Evolutionary conservation across 176 grass and related monocot species (phyloP), one percentile per base, ranked within the genome.

Genomic region (Calamus simplicifolius): DNA sequence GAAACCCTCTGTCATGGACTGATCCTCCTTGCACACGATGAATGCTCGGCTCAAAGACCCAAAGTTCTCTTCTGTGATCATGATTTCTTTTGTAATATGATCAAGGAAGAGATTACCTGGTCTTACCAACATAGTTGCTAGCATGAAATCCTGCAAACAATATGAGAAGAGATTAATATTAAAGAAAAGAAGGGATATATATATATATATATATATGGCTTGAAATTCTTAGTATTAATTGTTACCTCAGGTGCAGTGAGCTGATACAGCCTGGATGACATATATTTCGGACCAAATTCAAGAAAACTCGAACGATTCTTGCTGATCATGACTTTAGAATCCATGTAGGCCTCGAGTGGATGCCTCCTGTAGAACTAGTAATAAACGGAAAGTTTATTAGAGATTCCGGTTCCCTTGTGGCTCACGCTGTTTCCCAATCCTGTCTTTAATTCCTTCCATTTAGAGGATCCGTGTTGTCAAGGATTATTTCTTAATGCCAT

Each of bases 1-100:
- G 19, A 43, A 62, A 16, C 49, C 66, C 48, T n/a, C 58, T 8
- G n/a, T 49, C 6, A 59, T 27, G 23, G 74, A 70, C 29, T 53
- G 62, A 30, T 77, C 74, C 53, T 69, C 54, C 21, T 68, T 70
- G 74, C 64, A 69, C 57, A 77, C 59, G 16, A 62, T 31, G 30
- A 19, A 62, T 18, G 14, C 59, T 10, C 59, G 59, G 6, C 59
- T 31, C n/a, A 43, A 28, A 16, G 59, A 16, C n/a, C 30, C 30
- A 18, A 19, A 62, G 7, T 17, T 59, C 18, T 19, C 60, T 38
- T 48, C 60, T 3, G 60, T 63, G 10, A 49, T 19, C 60, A 3
- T 19, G n/a, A 49, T 14, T 10, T 49, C 18, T 38, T 63, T 35
- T 30, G 27, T 26, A 1, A 23, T 19, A 38, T 49, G 18, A 18